A percentile compares a stretch with the other conserved stretches of the same genome.
These are phyloP conservation scores for Backusella macrospora DNA, from an alignment of 192 early-diverging fungal species.

Conservation along the genomic window DNA sequence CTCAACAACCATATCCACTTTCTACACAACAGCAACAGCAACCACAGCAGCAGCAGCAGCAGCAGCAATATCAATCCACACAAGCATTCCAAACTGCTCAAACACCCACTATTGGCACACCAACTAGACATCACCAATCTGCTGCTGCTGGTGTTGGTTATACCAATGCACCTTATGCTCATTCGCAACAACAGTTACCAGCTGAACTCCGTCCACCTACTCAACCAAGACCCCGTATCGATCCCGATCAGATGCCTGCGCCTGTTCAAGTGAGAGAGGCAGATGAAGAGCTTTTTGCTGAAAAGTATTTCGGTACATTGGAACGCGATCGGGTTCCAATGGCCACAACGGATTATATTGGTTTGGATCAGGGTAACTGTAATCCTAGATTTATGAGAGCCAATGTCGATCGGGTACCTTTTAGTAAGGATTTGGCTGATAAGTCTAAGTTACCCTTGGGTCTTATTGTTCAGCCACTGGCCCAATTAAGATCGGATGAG, in stretches of 20 bases:
- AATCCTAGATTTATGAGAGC: constrained; percentile 92
- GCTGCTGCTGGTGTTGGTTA: constrained; percentile 18
- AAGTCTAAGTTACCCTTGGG: constrained; percentile 83
- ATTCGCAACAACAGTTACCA: constrained; percentile 33
- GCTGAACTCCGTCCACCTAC: constrained; percentile 38
- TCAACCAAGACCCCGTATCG: constrained; percentile 69
- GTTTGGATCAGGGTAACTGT: constrained; percentile 89
- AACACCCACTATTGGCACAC: constrained; percentile 38
- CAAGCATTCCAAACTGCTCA: constrained; percentile 24
- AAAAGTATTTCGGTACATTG: constrained; percentile 74
- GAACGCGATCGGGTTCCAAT: constrained; percentile 75
- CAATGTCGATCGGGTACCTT: constrained; percentile 88
- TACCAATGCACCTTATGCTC: constrained; percentile 13
- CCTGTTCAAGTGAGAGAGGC: constrained; percentile 84
- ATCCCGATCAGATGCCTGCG: constrained; percentile 93
- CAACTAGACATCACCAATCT: constrained; percentile 26
- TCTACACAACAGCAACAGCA: background rate
- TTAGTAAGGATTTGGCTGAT: constrained; percentile 80
- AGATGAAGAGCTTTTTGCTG: constrained; percentile 76
- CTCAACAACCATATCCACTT: background rate
- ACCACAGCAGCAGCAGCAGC: background rate
- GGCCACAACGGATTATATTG: constrained; percentile 79
- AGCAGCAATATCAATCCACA: constrained; percentile 16
- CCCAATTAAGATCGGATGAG: constrained; percentile 86
- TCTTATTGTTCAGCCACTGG: constrained; percentile 90